These are phyloP conservation scores for Leonotis leonurus DNA, from an alignment of 257 asterid genomes.

Conservation along the genomic window DNA sequence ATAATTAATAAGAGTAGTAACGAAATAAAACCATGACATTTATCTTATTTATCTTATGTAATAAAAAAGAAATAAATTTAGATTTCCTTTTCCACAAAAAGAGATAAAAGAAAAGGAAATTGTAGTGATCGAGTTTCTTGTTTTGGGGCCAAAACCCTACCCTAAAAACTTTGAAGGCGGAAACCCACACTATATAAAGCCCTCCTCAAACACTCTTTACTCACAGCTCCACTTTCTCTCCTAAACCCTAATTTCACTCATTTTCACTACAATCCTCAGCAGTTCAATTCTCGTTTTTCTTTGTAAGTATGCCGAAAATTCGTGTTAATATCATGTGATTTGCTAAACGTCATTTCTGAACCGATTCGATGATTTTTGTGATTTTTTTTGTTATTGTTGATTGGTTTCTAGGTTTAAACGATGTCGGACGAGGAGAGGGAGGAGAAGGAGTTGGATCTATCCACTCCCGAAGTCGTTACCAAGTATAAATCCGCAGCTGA, in stretches of 20 bases:
- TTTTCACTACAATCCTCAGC: neutral
- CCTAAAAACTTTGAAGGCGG: neutral
- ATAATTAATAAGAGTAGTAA: too few relatives aligned
- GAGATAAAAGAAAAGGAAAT: neutral
- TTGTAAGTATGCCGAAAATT: slow-evolving; percentile 9
- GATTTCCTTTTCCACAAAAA: too few relatives aligned
- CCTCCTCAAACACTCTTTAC: slow-evolving; percentile 6
- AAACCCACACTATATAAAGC: slow-evolving; percentile 28
- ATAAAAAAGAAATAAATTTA: too few relatives aligned
- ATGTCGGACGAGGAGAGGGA: slow-evolving; percentile 90
- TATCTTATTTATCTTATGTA: too few relatives aligned
- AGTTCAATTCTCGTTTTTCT: neutral
- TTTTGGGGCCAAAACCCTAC: slow-evolving; percentile 32
- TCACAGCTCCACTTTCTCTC: too few relatives aligned
- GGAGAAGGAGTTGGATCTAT: slow-evolving; percentile 88
- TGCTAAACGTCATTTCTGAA: neutral
- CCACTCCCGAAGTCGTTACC: slow-evolving; percentile 77
- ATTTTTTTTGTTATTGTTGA: too few relatives aligned
- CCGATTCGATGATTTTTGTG: neutral
- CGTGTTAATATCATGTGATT: neutral
- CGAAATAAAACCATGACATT: too few relatives aligned
- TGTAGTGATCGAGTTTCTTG: neutral
- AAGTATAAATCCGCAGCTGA: slow-evolving; percentile 84
- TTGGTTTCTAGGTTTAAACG: slow-evolving; percentile 30
- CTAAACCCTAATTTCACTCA: slow-evolving; percentile 24